Base-by-base conservation (phyloP, 2,329 filamentous ascomycete genomes). In the Aspergillus ochraceoroseus region DNA sequence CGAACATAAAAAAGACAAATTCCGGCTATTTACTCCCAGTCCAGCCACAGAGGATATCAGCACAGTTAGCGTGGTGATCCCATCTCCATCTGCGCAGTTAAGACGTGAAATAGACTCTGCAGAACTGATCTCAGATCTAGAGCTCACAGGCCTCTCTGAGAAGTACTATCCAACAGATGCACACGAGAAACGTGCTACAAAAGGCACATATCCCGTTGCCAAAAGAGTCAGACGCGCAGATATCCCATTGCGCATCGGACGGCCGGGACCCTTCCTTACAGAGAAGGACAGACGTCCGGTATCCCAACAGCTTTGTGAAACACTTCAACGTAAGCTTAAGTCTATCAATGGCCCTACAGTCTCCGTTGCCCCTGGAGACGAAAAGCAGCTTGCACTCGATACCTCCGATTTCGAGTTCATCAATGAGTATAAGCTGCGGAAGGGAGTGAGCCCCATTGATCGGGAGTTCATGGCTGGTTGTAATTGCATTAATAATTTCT, bases 341-440 rank as follows among this genome's bases (percentile, higher is more conserved):
- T 34, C 26, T 13, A 59, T 57, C 12, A 35, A 54, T 5, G 64
- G 66, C 0, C 64, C 64, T 1, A 12, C 35, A 0, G 56, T 66
- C 12, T 53, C 46, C 2, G 40, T 63, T 19, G 47, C 46, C 0
- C 37, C 46, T 1, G 41, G 38, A 0, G 44, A 49, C 12, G 44
- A 53, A 3, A 32, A 31, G 2, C 36, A 35, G 5, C 48, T 62
- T 0, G 49, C 59, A 1, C 43, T 52, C 1, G 52, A 62, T 7
- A 54, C 55, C 0, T 41, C 56, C 0, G 64, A 64, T 27, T 67
- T 68, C 38, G 59, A 63, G n/a, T 68, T 68, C 11, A 48, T 65
- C 2, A 62, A 64, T 22, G 38, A 51, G 1, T 66, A 68, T 34
- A 61, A 61, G 25, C 41, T 66, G 3, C 56, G 57, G 0, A 47